phyloP scores from a whole-genome alignment of 371 early-diverging fungal species.

The Syncephalastrum sp. region DNA sequence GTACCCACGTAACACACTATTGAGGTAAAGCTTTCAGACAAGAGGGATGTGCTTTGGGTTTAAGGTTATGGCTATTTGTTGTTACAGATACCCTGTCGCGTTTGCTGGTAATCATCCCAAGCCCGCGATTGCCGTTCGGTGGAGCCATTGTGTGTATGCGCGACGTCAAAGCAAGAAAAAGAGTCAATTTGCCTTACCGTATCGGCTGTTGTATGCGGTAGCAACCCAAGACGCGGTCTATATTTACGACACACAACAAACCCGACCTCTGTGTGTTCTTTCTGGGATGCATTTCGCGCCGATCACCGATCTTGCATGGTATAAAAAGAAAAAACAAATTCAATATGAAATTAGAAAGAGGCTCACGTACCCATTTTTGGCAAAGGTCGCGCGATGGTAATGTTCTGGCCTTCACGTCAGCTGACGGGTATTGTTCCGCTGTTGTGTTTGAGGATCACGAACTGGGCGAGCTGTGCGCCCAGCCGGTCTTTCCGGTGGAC shows the following conservation, averaged over 20 bases:
- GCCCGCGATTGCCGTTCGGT: conserved; percentile 79
- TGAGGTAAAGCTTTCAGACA: conserved; percentile 18
- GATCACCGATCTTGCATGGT: conserved; percentile 89
- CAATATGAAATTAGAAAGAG: not conserved
- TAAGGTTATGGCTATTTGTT: not conserved
- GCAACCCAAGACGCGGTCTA: conserved; percentile 83
- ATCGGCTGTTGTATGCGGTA: conserved; percentile 84
- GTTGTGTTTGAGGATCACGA: conserved; percentile 70
- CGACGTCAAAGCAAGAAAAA: conserved; percentile 28
- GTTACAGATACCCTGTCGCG: conserved; percentile 62
- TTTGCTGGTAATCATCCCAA: conserved; percentile 72
- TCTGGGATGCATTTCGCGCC: conserved; percentile 88
- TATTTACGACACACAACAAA: conserved; percentile 85
- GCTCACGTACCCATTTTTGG: not conserved
- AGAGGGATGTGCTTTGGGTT: not conserved
- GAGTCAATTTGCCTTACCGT: conserved; percentile 56
- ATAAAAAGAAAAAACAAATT: conserved; percentile 5
- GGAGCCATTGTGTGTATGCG: conserved; percentile 61
- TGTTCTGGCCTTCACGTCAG: conserved; percentile 72
- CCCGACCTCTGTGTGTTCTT: conserved; percentile 68
- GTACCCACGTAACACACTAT: conserved; percentile 34
- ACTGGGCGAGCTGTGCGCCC: conserved; percentile 45
- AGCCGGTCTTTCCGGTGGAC: too few species aligned
- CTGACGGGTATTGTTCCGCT: conserved; percentile 91
- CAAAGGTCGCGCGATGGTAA: conserved; percentile 73